Evolutionary conservation across 1,139 yeast genomes (phyloP).

Genomic region (Yamadazyma conglobata): DNA sequence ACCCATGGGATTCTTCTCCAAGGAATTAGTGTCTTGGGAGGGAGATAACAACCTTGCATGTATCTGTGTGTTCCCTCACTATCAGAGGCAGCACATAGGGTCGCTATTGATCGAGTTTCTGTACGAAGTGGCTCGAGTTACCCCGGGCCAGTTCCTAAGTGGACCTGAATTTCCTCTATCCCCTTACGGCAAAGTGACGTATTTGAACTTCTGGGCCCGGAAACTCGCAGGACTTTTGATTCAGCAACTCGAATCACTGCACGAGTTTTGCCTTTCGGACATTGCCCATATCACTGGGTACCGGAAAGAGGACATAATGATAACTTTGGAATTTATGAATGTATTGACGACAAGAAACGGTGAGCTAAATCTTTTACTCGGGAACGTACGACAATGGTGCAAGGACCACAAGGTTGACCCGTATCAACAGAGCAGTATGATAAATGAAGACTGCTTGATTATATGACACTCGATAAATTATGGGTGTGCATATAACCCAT

Average conservation of each 20-base stretch:
- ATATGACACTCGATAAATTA: conserved; percentile 10
- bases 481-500: conserved; percentile 1
- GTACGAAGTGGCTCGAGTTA: conserved; percentile 58
- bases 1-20: conserved; percentile 91
- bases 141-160: conserved; percentile 52
- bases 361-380: conserved; percentile 18
- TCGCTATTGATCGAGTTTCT: conserved; percentile 78
- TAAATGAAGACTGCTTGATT: conserved; percentile 28
- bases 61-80: conserved; percentile 88
- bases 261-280: conserved; percentile 42
- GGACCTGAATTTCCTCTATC: conserved; percentile 94
- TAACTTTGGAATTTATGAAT: conserved; percentile 61
- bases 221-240: conserved; percentile 20
- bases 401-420: conserved; percentile 21
- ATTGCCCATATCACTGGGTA: conserved; percentile 65
- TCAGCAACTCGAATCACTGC: conserved; percentile 10
- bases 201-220: conserved; percentile 74
- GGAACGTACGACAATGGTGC: conserved; percentile 31
- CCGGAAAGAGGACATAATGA: conserved; percentile 62
- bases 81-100: conserved; percentile 76
- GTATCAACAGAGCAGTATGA: conserved; percentile 20
- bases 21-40: conserved; percentile 81
- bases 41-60: conserved; percentile 81
- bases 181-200: conserved; percentile 71
- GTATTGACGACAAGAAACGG: conserved; percentile 31